Percentiles rank a stretch among this genome's conserved stretches.
Evolutionary conservation across 345 rosid genomes (phyloP).

Genomic region (Boechera stricta): DNA sequence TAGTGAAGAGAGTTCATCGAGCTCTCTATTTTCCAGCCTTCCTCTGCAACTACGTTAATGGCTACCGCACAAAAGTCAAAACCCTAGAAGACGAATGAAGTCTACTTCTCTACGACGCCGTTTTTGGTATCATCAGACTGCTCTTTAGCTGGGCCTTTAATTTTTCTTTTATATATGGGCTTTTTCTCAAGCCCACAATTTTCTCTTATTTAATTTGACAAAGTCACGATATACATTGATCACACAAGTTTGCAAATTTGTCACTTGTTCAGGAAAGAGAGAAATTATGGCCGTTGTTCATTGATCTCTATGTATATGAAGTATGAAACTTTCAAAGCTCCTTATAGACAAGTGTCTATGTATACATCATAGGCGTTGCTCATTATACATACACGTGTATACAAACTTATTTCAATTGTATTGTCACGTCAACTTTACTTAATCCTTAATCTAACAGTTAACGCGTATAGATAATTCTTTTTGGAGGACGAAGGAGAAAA

Average conservation of each 20-base stretch:
- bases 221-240: neutral
- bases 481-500: slow-evolving; percentile 1
- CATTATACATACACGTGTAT: neutral
- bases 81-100: slow-evolving; percentile 30
- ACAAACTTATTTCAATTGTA: neutral
- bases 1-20: slow-evolving; percentile 1
- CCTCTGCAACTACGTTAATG: slow-evolving; percentile 21
- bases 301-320: neutral
- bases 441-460: neutral
- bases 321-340: neutral
- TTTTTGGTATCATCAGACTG: neutral
- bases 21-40: slow-evolving; percentile 13
- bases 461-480: slow-evolving; percentile 10
- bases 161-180: neutral
- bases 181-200: neutral
- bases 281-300: neutral
- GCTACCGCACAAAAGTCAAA: slow-evolving; percentile 22
- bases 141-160: neutral
- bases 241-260: slow-evolving; percentile 9
- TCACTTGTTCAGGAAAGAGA: neutral
- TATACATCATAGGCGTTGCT: neutral
- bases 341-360: neutral
- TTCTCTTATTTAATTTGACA: neutral
- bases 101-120: neutral
- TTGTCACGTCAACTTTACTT: neutral